These are phyloP conservation scores for Ophiognomonia clavigignenti-juglandacearum DNA, from an alignment of 2,329 filamentous ascomycete genomes.

Conservation along the genomic window DNA sequence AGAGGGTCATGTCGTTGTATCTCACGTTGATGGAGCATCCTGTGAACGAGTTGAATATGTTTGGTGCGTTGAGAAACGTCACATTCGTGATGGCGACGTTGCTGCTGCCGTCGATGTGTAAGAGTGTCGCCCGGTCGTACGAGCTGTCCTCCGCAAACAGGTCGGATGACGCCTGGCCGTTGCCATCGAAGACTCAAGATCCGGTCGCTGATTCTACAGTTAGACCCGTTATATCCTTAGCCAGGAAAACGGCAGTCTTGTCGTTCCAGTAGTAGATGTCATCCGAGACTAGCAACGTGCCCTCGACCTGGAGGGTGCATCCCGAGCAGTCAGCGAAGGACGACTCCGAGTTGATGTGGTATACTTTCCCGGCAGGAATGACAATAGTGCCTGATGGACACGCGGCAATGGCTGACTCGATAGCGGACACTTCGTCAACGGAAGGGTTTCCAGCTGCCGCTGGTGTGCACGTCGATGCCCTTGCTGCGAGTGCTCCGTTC, in stretches of 20 bases:
- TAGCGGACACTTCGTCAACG: slow-evolving; percentile 38
- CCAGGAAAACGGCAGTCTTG: slow-evolving; percentile 32
- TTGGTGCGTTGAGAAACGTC: slow-evolving; percentile 36
- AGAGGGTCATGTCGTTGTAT: slow-evolving; percentile 33
- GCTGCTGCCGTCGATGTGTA: slow-evolving; percentile 32
- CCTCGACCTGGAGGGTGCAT: slow-evolving; percentile 43
- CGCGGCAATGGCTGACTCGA: slow-evolving; percentile 32
- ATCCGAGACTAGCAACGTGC: slow-evolving; percentile 32
- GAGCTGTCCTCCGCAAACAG: slow-evolving; percentile 31
- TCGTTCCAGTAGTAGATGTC: slow-evolving; percentile 37
- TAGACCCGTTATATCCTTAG: slow-evolving; percentile 31
- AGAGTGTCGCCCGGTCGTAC: slow-evolving; percentile 35
- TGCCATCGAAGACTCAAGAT: slow-evolving; percentile 39
- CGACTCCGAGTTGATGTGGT: slow-evolving; percentile 37
- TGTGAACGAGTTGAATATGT: slow-evolving; percentile 37
- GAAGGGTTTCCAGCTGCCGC: slow-evolving; percentile 17
- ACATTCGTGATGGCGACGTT: slow-evolving; percentile 33
- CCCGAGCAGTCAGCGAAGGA: slow-evolving; percentile 34
- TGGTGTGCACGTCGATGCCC: slow-evolving; percentile 14
- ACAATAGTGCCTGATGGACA: slow-evolving; percentile 37
- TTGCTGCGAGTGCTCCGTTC: too few species aligned
- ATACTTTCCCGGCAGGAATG: slow-evolving; percentile 35
- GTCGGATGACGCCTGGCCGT: slow-evolving; percentile 38
- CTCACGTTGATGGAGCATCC: slow-evolving; percentile 29
- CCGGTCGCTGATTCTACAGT: slow-evolving; percentile 35